Evolutionary conservation across 1,284 basidiomycete genomes (phyloP), one percentile per base, ranked within the genome.

Genomic region (Polyporus tsugae): DNA sequence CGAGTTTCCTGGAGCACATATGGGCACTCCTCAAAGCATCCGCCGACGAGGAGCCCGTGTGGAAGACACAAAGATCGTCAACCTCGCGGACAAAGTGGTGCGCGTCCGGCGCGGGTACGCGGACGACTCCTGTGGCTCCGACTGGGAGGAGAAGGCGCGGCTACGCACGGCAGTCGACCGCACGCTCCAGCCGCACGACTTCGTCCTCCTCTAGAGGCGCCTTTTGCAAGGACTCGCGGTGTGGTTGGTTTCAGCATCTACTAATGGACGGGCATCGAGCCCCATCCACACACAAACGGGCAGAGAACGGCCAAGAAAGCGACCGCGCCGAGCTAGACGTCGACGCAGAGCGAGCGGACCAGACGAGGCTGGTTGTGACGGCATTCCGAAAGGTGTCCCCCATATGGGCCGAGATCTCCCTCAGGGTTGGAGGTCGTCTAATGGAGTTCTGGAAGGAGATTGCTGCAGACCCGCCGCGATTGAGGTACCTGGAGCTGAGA

Each of bases 31-130:
- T 93, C 39, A 83, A 84, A 68, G 78, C 83, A 13, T 89, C 91
- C 69, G 84, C 92, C 52, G 83, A 87, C 33, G 81, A 80, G 15
- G 82, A 85, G 67, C 76, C 81, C 10, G 77, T 13, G 73, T 77
- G 6, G 74, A 78, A 3, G 78, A 79, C 25, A 89, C 87, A 10
- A 91, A 88, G 72, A 76, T 93, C 53, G 77, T 87, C 42, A 88
- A 92, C 75, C 83, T 93, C 22, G 89, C 89, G 0, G 91, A 93
- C 76, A 92, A 93, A 74, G 86, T 93, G 60, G 75, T 92, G 36
- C 87, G 84, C 22, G 86, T 76, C 1, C 75, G 75, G 10, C 64
- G 73, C n/a, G 64, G 58, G 11, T 71, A 69, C 60, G 65, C 68
- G 22, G 68, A 65, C 15, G 52, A 64, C 6, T 70, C 66, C 0